A percentile compares a stretch with the other conserved stretches of the same genome.
Conservation (phyloP, 2,329 filamentous ascomycete species). For the Phaeosphaeria sp. region DNA sequence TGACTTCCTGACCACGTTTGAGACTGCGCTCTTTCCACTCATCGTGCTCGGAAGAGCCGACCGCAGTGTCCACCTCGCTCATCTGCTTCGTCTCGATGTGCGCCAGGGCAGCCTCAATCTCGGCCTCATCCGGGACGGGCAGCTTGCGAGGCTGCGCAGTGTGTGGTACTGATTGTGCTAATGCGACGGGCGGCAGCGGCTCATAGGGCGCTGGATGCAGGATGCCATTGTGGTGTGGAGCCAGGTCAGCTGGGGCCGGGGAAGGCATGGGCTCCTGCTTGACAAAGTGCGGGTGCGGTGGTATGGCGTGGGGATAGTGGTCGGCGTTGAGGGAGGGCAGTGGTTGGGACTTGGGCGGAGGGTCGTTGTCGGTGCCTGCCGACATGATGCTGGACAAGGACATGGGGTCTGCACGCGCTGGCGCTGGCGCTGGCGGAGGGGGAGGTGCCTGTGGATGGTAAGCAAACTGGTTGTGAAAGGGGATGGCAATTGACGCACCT, state of each 20-base stretch:
- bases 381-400: slow-evolving; percentile 95
- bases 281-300: slow-evolving; percentile 35
- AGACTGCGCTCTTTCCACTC: slow-evolving; percentile 61
- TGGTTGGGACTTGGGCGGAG: slow-evolving; percentile 59
- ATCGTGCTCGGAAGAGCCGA: slow-evolving; percentile 59
- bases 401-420: slow-evolving; percentile 88
- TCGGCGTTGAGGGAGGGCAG: slow-evolving; percentile 34
- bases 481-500: slow-evolving; percentile 33
- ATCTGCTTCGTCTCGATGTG: slow-evolving; percentile 63
- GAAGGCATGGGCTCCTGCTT: slow-evolving; percentile 45
- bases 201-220: slow-evolving; percentile 28
- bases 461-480: slow-evolving; percentile 16
- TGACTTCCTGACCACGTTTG: slow-evolving; percentile 74
- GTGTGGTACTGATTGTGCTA: slow-evolving; percentile 20
- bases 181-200: slow-evolving; percentile 27
- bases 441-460: slow-evolving; percentile 64
- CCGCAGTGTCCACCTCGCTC: slow-evolving; percentile 63
- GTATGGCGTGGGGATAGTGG: slow-evolving; percentile 26
- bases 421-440: slow-evolving; percentile 77
- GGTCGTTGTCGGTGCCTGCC: slow-evolving; percentile 77
- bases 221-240: slow-evolving; percentile 25
- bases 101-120: slow-evolving; percentile 70
- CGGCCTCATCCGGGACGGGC: slow-evolving; percentile 61
- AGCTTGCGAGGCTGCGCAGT: slow-evolving; percentile 34
- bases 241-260: slow-evolving; percentile 33